Evolutionary conservation across 495 filamentous ascomycete genomes (phyloP).

Genomic region (Cairneyella variabilis): DNA sequence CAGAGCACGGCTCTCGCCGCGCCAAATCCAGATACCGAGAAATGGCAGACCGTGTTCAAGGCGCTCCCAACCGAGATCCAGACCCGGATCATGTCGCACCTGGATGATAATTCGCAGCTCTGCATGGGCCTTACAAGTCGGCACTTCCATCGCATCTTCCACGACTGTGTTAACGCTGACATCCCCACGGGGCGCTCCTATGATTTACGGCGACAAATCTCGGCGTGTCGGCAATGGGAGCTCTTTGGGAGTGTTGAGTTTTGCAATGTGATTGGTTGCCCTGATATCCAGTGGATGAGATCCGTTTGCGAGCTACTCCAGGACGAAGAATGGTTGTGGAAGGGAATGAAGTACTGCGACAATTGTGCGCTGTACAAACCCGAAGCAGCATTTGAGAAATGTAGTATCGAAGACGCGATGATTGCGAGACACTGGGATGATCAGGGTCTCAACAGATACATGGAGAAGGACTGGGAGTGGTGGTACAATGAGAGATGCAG

Average conservation of each 20-base stretch:
- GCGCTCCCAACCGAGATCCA: neutral
- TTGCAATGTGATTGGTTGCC: neutral
- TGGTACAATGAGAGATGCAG: constrained; percentile 7
- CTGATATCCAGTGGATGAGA: constrained; percentile 9
- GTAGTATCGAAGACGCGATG: no score
- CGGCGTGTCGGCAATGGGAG: neutral
- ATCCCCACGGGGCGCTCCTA: constrained; percentile 15
- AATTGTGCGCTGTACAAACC: constrained; percentile 13
- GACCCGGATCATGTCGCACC: neutral
- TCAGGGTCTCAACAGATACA: neutral
- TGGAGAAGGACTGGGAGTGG: neutral
- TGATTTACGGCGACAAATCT: constrained; percentile 4
- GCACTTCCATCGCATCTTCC: constrained; percentile 41
- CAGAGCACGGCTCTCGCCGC: no score
- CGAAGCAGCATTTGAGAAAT: neutral
- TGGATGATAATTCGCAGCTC: constrained; percentile 46
- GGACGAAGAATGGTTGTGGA: constrained; percentile 13
- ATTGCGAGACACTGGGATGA: neutral
- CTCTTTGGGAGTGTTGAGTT: constrained; percentile 6
- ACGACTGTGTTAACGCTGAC: constrained; percentile 39
- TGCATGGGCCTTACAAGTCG: constrained; percentile 47
- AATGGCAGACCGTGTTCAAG: no score
- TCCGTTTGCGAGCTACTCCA: constrained; percentile 1
- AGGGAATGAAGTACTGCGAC: constrained; percentile 5
- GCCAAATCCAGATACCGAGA: no score